These are phyloP conservation scores for Juncus inflexus DNA, from an alignment of 176 grass and related monocot species.

Conservation along the genomic window DNA sequence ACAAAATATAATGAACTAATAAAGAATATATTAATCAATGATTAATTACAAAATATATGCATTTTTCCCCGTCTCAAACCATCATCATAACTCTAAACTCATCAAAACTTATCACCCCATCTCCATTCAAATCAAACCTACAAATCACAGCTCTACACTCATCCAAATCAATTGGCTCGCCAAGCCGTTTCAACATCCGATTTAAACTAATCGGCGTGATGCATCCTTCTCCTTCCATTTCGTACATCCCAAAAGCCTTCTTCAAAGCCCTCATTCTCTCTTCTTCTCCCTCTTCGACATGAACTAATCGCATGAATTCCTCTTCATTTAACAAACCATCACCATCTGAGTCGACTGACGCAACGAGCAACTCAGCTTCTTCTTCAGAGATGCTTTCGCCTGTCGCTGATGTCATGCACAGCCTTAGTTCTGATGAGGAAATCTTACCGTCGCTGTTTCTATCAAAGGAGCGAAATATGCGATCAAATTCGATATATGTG, in stretches of 20 bases:
- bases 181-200: slow-evolving; percentile 16
- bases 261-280: slow-evolving; percentile 8
- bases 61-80: neutral
- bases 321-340: slow-evolving; percentile 25
- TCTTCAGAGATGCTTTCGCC: slow-evolving; percentile 21
- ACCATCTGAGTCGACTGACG: slow-evolving; percentile 22
- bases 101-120: slow-evolving; percentile 31
- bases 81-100: slow-evolving; percentile 35
- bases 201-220: slow-evolving; percentile 26
- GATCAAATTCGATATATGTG: slow-evolving; percentile 14
- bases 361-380: slow-evolving; percentile 16
- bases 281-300: slow-evolving; percentile 26
- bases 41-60: no score
- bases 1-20: no score
- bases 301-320: slow-evolving; percentile 26
- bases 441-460: slow-evolving; percentile 26
- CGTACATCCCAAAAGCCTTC: slow-evolving; percentile 25
- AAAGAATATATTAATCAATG: no score
- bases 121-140: slow-evolving; percentile 32
- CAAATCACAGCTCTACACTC: slow-evolving; percentile 31
- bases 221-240: slow-evolving; percentile 26
- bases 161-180: slow-evolving; percentile 1
- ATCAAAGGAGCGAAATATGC: slow-evolving; percentile 28
- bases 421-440: slow-evolving; percentile 17
- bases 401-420: slow-evolving; percentile 1